Conservation (phyloP, 345 rosid genomes). For the Ceriops decandra region DNA sequence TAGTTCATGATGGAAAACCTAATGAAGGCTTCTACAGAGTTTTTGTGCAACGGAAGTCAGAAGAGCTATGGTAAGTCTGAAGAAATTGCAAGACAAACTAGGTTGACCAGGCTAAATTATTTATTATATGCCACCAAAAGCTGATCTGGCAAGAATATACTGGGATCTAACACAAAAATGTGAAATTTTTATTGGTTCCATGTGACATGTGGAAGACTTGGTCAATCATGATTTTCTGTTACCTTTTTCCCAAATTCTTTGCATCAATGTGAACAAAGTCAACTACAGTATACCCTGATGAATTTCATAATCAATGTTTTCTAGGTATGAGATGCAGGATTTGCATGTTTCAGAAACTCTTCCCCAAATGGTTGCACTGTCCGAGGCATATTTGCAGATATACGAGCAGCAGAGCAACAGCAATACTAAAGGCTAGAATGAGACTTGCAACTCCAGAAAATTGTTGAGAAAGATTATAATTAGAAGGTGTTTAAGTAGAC, state of each 20-base stretch:
- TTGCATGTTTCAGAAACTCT: conserved; percentile 91
- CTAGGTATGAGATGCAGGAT: conserved; percentile 99
- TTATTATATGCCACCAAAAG: no score
- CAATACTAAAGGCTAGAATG: background rate
- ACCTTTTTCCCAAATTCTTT: background rate
- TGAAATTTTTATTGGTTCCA: no score
- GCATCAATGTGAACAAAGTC: background rate
- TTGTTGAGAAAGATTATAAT: no score
- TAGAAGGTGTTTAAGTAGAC: no score
- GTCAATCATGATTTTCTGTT: no score
- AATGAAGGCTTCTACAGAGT: conserved; percentile 89
- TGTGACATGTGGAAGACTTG: no score
- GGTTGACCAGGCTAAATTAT: no score
- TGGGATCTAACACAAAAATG: no score
- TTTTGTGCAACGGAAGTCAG: conserved; percentile 95
- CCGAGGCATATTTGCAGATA: conserved; percentile 96
- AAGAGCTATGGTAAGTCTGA: conserved; percentile 68
- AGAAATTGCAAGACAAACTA: background rate
- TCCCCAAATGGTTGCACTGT: conserved; percentile 96
- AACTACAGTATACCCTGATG: background rate
- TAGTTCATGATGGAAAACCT: conserved; percentile 98
- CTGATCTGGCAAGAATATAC: no score
- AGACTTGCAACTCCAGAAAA: no score
- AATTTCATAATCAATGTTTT: conserved; percentile 7
- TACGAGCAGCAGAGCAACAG: conserved; percentile 74